phyloP scores from a whole-genome alignment of 2,329 filamentous ascomycete species.

The Dendryphion nanum region DNA sequence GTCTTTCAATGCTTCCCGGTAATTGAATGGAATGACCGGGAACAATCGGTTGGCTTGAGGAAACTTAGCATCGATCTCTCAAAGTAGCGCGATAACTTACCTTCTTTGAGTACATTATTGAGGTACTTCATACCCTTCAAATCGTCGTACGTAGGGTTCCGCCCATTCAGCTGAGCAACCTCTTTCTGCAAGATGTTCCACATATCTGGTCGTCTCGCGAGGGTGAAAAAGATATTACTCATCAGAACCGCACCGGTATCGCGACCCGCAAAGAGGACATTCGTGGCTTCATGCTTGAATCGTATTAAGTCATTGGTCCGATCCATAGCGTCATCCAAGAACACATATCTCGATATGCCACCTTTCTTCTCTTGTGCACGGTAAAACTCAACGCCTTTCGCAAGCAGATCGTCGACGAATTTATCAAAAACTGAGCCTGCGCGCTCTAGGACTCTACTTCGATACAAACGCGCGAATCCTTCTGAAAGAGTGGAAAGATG shows the following conservation, averaged over 20 bases:
- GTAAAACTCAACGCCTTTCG: constrained; percentile 11
- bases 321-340: constrained; percentile 39
- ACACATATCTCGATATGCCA: constrained; percentile 17
- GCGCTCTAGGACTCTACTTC: too few species aligned
- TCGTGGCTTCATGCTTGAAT: constrained; percentile 40
- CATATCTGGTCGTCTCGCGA: constrained; percentile 11
- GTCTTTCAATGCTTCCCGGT: constrained; percentile 5
- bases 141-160: constrained; percentile 37
- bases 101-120: constrained; percentile 68
- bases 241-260: constrained; percentile 20
- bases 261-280: constrained; percentile 35
- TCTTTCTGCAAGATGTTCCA: constrained; percentile 11
- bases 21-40: constrained; percentile 4
- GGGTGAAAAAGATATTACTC: constrained; percentile 11
- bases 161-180: constrained; percentile 4
- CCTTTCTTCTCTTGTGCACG: constrained; percentile 9
- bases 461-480: constrained; percentile 15
- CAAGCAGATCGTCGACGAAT: constrained; percentile 12
- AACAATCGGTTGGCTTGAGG: constrained; percentile 7
- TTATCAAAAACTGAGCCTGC: constrained; percentile 10
- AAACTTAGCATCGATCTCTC: background rate
- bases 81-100: background rate
- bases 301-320: constrained; percentile 36
- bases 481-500: constrained; percentile 29
- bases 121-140: constrained; percentile 44